Percentiles rank a stretch among this genome's conserved stretches.
Conservation (phyloP, 2,329 filamentous ascomycete species). For the Penicillium sp. region DNA sequence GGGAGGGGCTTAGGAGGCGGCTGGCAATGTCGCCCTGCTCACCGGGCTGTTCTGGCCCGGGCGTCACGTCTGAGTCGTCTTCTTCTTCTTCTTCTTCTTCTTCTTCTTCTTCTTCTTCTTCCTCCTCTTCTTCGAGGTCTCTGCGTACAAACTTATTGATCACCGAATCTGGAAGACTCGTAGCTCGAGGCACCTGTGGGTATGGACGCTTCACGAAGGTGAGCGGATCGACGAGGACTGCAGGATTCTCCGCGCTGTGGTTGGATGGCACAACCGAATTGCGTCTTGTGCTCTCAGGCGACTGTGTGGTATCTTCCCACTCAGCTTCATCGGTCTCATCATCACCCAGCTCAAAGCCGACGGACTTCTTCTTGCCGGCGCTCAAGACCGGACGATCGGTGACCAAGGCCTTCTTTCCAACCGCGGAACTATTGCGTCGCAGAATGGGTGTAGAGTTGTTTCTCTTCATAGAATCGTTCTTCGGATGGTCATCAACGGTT, state of each 20-base stretch:
- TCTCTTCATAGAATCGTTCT: conserved; percentile 42
- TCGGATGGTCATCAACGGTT: conserved; percentile 35
- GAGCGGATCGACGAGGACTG: conserved; percentile 39
- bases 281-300: conserved; percentile 47
- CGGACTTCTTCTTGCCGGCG: conserved; percentile 45
- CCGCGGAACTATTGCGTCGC: conserved; percentile 38
- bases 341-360: conserved; percentile 47
- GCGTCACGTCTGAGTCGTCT: conserved; percentile 17
- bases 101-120: conserved; percentile 19
- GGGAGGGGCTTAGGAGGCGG: conserved; percentile 39
- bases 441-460: conserved; percentile 46
- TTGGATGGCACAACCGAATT: conserved; percentile 42
- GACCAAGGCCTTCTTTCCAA: conserved; percentile 40
- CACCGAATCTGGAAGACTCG: conserved; percentile 40
- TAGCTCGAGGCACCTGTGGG: conserved; percentile 38
- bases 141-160: conserved; percentile 31
- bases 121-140: conserved; percentile 20
- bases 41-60: conserved; percentile 16
- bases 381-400: conserved; percentile 35
- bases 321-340: conserved; percentile 46
- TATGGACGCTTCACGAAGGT: conserved; percentile 43
- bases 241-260: conserved; percentile 34
- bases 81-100: conserved; percentile 17
- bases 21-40: conserved; percentile 40
- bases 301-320: conserved; percentile 50